phyloP scores from a whole-genome alignment of 768 basidiomycete genomes.

The Serpula lacrymans region DNA sequence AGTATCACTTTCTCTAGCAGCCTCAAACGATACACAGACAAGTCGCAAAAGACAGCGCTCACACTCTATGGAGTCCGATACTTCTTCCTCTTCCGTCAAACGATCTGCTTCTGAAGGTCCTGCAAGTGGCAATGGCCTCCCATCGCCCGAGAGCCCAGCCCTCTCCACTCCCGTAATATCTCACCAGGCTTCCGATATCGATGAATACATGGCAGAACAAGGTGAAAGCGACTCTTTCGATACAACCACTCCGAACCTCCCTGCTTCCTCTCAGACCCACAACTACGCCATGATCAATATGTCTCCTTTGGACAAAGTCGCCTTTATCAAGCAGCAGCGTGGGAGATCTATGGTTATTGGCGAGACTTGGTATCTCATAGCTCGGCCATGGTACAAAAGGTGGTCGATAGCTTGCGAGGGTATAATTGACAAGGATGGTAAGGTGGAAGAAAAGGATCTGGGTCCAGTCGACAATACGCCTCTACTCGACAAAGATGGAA shows the following conservation, averaged over 20 bases:
- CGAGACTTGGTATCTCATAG: constrained; percentile 78
- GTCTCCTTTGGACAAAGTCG: constrained; percentile 45
- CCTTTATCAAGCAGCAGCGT: constrained; percentile 46
- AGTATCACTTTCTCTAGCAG: constrained; percentile 41
- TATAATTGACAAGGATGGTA: constrained; percentile 57
- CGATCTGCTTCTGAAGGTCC: constrained; percentile 72
- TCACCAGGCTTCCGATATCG: constrained; percentile 54
- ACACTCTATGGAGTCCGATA: constrained; percentile 70
- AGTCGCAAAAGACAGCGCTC: constrained; percentile 71
- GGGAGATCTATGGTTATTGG: constrained; percentile 52
- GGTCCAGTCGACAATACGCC: constrained; percentile 74
- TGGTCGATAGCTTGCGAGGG: constrained; percentile 76
- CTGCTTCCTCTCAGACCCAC: constrained; percentile 23
- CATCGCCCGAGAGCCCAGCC: constrained; percentile 15
- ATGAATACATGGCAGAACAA: constrained; percentile 64
- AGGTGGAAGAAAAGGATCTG: constrained; percentile 56
- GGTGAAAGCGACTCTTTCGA: constrained; percentile 33
- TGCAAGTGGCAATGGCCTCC: constrained; percentile 35
- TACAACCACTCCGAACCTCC: constrained; percentile 17
- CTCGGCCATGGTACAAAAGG: constrained; percentile 66
- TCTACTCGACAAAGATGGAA: constrained; percentile 54
- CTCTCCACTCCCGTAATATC: constrained; percentile 37
- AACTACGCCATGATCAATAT: constrained; percentile 20
- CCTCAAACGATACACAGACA: constrained; percentile 34
- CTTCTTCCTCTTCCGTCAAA: constrained; percentile 72